Percentiles rank a stretch among this genome's conserved stretches.
phyloP scores from a whole-genome alignment of 768 basidiomycete genomes.

The Russula lepida region DNA sequence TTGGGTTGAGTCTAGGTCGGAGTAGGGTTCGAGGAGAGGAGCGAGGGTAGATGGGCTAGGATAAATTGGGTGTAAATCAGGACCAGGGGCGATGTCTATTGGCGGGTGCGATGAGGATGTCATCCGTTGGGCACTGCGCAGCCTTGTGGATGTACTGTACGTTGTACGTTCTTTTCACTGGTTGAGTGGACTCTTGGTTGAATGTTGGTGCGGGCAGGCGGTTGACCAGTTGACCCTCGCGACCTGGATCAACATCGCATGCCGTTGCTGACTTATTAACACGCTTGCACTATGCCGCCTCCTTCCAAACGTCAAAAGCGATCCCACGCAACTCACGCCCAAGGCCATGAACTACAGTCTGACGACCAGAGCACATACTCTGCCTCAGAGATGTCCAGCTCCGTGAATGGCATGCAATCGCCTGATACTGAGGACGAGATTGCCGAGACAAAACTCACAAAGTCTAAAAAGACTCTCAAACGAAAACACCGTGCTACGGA shows the following conservation, averaged over 20 bases:
- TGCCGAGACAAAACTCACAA: conserved; percentile 41
- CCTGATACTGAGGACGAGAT: conserved; percentile 61
- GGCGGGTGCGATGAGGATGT: conserved; percentile 27
- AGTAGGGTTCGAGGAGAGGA: conserved; percentile 54
- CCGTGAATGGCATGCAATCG: conserved; percentile 22
- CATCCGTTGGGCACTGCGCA: conserved; percentile 23
- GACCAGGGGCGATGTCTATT: conserved; percentile 60
- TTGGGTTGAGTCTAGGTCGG: conserved; percentile 59
- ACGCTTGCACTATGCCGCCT: conserved; percentile 39
- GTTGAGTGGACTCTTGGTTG: neutral
- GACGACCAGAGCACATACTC: conserved; percentile 17
- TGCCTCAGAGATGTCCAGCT: conserved; percentile 20
- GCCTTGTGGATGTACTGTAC: too few relatives aligned
- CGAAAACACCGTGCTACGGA: conserved; percentile 76
- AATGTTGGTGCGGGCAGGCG: neutral
- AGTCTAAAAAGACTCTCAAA: conserved; percentile 75
- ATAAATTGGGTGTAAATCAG: conserved; percentile 73
- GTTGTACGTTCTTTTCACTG: neutral
- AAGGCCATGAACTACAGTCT: conserved; percentile 8
- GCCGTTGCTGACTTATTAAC: conserved; percentile 5
- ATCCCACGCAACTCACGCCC: conserved; percentile 20
- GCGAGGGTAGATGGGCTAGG: conserved; percentile 58
- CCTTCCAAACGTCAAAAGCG: conserved; percentile 47
- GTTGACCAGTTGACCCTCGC: conserved; percentile 13
- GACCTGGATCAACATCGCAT: conserved; percentile 2